Evolutionary conservation across 1,139 yeast genomes (phyloP), one percentile per base, ranked within the genome.

Genomic region (Sugiyamaella japonica): DNA sequence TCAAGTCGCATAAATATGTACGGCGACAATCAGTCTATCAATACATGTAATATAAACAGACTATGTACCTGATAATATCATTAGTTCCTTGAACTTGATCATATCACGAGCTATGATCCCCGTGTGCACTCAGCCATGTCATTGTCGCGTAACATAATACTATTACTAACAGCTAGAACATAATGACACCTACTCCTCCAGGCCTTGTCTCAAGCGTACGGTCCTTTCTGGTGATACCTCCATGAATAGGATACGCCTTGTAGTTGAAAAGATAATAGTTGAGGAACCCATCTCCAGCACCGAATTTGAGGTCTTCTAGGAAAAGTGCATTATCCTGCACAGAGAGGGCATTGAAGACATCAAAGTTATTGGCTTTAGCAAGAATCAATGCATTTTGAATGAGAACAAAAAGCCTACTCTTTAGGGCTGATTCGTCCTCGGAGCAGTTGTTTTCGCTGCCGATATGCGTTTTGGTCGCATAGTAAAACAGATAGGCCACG

Each of bases 201-300:
- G 86, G 79, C 39, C 56, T 51, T 45, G 53, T 48, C 75, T 80
- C 37, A 73, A 73, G 54, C 76, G 80, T 49, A 45, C 79, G 80
- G 56, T 83, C 81, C 16, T 76, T 73, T 34, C 74, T 70, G 59
- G 83, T 83, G 42, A 89, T 74, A 6, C 98, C 99, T 31, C 97
- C 96, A 56, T 77, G 75, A 52, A 93, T 80, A 2, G 90, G 91
- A 73, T 82, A 83, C 6, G 95, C 85, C 67, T 79, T 84, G 75
- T 91, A 93, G 71, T 93, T 93, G 79, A 93, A 95, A 65, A 95
- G 75, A 69, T 93, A 93, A 70, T 86, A 95, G 72, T 93, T 88
- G 67, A 93, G 79, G 68, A 81, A 81, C 0, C 99, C 99, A 70
- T 93, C 98, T 44, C 99, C 99, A 49, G 84, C 82, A 23, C 97